A percentile compares a stretch with the other conserved stretches of the same genome.
These are phyloP conservation scores for Neurospora africana DNA, from an alignment of 495 filamentous ascomycete species.

Conservation along the genomic window DNA sequence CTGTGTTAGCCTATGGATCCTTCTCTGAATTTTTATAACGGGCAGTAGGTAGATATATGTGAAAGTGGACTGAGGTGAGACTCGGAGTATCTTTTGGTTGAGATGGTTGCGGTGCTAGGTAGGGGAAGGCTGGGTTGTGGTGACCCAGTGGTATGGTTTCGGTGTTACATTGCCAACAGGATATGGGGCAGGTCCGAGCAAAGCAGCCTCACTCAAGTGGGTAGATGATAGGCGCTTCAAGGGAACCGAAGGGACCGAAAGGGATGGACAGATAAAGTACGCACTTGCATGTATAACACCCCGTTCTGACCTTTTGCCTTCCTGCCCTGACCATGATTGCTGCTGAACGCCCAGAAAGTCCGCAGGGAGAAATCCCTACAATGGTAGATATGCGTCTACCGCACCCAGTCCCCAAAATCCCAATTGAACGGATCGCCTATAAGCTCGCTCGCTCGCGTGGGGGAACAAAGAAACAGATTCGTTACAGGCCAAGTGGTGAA, in stretches of 20 bases:
- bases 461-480: neutral
- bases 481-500: neutral
- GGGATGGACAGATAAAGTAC: constrained; percentile 9
- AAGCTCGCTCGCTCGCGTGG: neutral
- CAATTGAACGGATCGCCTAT: neutral
- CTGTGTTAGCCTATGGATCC: neutral
- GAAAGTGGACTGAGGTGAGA: neutral
- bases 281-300: constrained; percentile 31
- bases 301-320: constrained; percentile 27
- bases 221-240: neutral
- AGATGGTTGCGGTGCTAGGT: neutral
- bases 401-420: neutral
- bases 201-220: neutral
- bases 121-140: neutral
- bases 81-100: neutral
- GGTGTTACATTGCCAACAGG: neutral
- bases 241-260: neutral
- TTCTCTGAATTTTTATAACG: neutral
- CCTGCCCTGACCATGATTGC: constrained; percentile 25
- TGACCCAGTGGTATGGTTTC: neutral
- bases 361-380: neutral
- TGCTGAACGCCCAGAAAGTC: neutral
- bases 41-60: neutral
- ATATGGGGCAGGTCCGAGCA: constrained; percentile 7
- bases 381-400: neutral